Conservation (phyloP, 352 stramenopile species). For the Phytophthora chlamydospora region DNA sequence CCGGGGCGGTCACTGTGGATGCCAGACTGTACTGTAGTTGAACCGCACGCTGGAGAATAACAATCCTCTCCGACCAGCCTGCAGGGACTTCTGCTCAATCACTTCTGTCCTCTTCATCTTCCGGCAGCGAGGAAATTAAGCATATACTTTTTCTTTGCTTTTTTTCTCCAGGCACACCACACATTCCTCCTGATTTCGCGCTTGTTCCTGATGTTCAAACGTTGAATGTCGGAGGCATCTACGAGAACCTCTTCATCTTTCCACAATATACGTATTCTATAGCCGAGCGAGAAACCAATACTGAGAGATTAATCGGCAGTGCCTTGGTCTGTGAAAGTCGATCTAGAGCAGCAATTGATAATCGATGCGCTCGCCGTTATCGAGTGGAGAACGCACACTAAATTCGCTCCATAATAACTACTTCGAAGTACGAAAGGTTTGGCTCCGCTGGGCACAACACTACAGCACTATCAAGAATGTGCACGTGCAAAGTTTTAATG, state of each 20-base stretch:
- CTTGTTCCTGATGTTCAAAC: constrained; percentile 7
- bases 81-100: too few relatives aligned
- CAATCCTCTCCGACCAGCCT: too few relatives aligned
- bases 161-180: constrained; percentile 33
- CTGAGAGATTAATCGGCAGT: constrained; percentile 37
- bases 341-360: constrained; percentile 53
- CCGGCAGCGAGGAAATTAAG: too few relatives aligned
- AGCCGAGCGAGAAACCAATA: constrained; percentile 46
- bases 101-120: too few relatives aligned
- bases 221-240: constrained; percentile 25
- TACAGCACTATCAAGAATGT: constrained; percentile 37
- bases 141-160: constrained; percentile 9
- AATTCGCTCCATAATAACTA: constrained; percentile 32
- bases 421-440: too few relatives aligned
- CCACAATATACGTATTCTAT: constrained; percentile 46
- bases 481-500: too few relatives aligned
- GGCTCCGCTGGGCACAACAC: constrained; percentile 29
- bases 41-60: too few relatives aligned
- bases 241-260: constrained; percentile 59
- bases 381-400: constrained; percentile 27
- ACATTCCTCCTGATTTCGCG: constrained; percentile 11
- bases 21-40: too few relatives aligned
- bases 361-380: constrained; percentile 34
- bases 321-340: constrained; percentile 43
- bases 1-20: too few relatives aligned